Conservation (phyloP, 768 basidiomycete species). For the Trametes coccinea region DNA sequence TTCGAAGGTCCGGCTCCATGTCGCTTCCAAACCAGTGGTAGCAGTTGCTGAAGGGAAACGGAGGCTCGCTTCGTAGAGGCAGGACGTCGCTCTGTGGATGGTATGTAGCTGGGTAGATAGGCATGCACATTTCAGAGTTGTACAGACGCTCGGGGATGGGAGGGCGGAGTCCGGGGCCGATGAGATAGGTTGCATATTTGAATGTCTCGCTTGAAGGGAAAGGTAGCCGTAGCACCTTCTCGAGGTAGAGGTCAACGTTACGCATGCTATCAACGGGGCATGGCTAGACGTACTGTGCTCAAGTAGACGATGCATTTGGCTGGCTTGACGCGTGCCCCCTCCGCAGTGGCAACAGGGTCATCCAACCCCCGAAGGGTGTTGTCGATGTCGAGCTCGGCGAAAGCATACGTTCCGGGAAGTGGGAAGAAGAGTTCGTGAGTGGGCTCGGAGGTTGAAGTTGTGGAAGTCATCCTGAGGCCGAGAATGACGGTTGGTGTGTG, state of each 20-base stretch:
- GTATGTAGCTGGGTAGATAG: background rate
- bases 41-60: no score
- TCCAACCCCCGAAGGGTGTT: background rate
- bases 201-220: background rate
- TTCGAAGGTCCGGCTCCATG: no score
- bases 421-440: background rate
- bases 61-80: no score
- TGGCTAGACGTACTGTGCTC: background rate
- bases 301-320: conserved; percentile 1
- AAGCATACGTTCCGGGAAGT: background rate
- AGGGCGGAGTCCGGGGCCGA: conserved; percentile 1
- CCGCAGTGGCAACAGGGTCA: background rate
- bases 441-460: no score
- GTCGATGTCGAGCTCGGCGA: background rate
- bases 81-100: background rate
- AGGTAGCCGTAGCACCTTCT: no score
- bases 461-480: no score
- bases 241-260: background rate
- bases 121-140: conserved; percentile 2
- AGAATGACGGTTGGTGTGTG: no score
- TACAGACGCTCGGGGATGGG: background rate
- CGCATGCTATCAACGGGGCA: background rate
- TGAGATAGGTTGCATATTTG: background rate
- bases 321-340: background rate
- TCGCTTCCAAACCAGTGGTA: no score